Base-by-base conservation (phyloP, 257 asterid species). In the Avicennia marina region DNA sequence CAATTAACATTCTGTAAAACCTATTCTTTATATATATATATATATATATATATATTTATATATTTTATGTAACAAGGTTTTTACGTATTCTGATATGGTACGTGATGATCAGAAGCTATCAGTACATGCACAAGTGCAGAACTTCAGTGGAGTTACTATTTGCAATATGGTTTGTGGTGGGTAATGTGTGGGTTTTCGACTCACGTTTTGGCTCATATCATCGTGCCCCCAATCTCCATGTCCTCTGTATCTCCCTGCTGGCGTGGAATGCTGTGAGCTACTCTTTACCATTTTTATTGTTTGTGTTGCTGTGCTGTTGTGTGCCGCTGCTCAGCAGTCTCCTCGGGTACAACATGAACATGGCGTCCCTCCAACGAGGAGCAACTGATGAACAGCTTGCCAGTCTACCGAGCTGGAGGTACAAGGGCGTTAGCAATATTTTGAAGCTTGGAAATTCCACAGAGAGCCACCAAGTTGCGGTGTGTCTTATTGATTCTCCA, bases 81-180 rank as follows among this genome's bases (percentile, higher is more conserved):
- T 49, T 2, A 10, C 44, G 29, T 41, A 3, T 31, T n/a, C n/a
- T n/a, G n/a, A n/a, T n/a, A n/a, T 36, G 6, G 41, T 2, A 29
- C 7, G 7, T 29, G 33, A 40, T 79, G 62, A 72, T 20, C 84
- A 87, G 96, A 61, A 50, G 4, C 38, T 41, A 75, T 76, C 86
- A 77, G 66, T 51, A 17, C 53, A 60, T 76, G 76, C 75, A 80
- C 68, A 91, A 69, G 68, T 80, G 72, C 78, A 72, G 73, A 74
- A 77, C 85, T 4, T 81, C 69, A 11, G 74, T 84, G 0, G 97
- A 91, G 68, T 83, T 91, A 19, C 54, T 88, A 59, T 88, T 86
- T 24, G 98, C 97, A 12, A 86, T 91, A 74, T 91, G 97, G 98
- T 91, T 91, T 40, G 98, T 91, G 64, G 81, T 88, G 85, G 98